A percentile compares a stretch with the other conserved stretches of the same genome.
Evolutionary conservation across 148 eudicot species (phyloP).

Genomic region (Chenopodium album): DNA sequence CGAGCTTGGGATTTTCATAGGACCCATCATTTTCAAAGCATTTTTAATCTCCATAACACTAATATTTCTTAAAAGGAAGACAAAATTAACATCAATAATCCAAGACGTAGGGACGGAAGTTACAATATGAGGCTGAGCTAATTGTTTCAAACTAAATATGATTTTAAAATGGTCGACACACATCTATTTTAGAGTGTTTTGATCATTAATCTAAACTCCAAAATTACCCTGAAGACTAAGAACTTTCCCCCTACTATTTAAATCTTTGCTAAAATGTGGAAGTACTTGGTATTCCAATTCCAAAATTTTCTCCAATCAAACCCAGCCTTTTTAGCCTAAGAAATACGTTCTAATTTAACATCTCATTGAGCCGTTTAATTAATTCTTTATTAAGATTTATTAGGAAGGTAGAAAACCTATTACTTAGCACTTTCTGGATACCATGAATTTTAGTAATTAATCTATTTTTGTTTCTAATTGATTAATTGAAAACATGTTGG

Average conservation of each 20-base stretch:
- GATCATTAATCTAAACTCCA: neutral
- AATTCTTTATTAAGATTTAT: neutral
- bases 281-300: neutral
- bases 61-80: accelerated
- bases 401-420: neutral
- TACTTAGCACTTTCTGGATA: neutral
- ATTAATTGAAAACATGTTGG: neutral
- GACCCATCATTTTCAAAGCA: neutral
- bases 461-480: neutral
- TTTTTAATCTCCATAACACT: neutral
- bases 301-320: neutral
- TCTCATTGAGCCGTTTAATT: neutral
- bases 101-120: accelerated
- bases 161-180: accelerated
- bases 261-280: neutral
- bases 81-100: neutral
- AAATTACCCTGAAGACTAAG: neutral
- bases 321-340: neutral
- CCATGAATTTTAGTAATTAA: neutral
- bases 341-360: neutral
- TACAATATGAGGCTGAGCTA: accelerated
- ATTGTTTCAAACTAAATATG: neutral
- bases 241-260: neutral
- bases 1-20: too few species aligned
- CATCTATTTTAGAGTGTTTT: accelerated